Base-by-base conservation (phyloP, 257 asterid genomes). In the Ligustrum vulgare region DNA sequence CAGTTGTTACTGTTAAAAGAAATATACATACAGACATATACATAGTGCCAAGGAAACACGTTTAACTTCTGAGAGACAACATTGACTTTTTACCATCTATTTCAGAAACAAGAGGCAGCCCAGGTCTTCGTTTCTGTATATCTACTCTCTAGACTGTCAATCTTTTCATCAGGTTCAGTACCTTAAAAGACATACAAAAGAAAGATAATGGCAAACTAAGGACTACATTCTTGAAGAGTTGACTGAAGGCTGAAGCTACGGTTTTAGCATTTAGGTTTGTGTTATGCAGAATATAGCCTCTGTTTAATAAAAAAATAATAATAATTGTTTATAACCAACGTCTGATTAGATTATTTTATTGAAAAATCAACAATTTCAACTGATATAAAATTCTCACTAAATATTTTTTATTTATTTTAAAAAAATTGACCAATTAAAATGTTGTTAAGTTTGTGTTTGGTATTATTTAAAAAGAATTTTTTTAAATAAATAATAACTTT, bases 171-270 rank as follows among this genome's bases (percentile, higher is more conserved):
- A n/a, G 35, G 37, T 18, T 70, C 67, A 80, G 80, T 16, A 41
- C 39, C 85, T 76, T 62, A 72, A 82, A 82, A 76, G 82, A 80
- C 63, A 70, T 73, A 62, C 12, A 39, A 75, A 70, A 70, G 64
- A 32, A 39, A 32, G 49, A 51, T 23, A 34, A 49, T 67, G 80
- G 81, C 66, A 65, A 77, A 73, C 28, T 35, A 64, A 10, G 54
- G 43, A 18, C 75, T 75, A 49, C 33, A 73, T 74, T 71, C 41
- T 31, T 69, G 33, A 34, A 56, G 47, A 16, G 62, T 51, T 51
- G 62, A 67, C 75, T 51, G 66, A 47, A 39, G 62, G 60, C 75
- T 36, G 66, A 47, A 39, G 35, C 12, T 62, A 49, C 63, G 28
- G 79, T 47, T 67, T 75, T 65, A 58, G 34, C 60, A 43, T 3